Evolutionary conservation across 2,329 filamentous ascomycete genomes (phyloP), one percentile per base, ranked within the genome.

Genomic region (Colletotrichum coccodes): DNA sequence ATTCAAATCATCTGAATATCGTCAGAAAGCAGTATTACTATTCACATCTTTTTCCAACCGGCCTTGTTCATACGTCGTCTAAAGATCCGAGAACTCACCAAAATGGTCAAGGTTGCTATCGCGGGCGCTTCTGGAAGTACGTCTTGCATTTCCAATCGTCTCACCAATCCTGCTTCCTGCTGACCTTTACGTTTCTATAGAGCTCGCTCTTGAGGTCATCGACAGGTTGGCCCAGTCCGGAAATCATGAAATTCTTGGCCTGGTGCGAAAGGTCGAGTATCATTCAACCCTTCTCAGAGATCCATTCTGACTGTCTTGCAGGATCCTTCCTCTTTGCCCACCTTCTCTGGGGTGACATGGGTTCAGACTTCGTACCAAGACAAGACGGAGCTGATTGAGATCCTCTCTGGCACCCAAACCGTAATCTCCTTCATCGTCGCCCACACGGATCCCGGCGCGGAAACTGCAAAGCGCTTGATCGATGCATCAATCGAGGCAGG

Each of bases 401-500:
- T 76, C 0, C 77, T 90, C 1, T 63, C 72, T 16, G 87, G 85
- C 8, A 78, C 83, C 0, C 81, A 90, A 54, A 87, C 85, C 0
- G 77, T 90, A 5, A 76, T 89, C 1, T 87, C 84, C 2, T 89
- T 89, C 72, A 74, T 87, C 18, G 72, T 81, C 8, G 70, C 77
- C 1, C 73, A 80, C 2, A 72, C 73, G 0, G 79, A 81, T 60
- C 73, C 73, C 3, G 71, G 74, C 2, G 71, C 81, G 46, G 75
- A 76, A n/a, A 76, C 85, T 0, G 88, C 91, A 72, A 83, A 81
- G 70, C 83, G 83, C 36, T 78, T 91, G 50, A 86, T 91, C 60
- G 87, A 91, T 66, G 89, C 89, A 1, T 83, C 87, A 8, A 81
- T 89, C 46, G 79, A 80, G 3, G 88, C 88, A 1, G 87, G 88